Evolutionary conservation across 1,284 basidiomycete genomes (phyloP), one percentile per base, ranked within the genome.

Genomic region (Fomes fomentarius): DNA sequence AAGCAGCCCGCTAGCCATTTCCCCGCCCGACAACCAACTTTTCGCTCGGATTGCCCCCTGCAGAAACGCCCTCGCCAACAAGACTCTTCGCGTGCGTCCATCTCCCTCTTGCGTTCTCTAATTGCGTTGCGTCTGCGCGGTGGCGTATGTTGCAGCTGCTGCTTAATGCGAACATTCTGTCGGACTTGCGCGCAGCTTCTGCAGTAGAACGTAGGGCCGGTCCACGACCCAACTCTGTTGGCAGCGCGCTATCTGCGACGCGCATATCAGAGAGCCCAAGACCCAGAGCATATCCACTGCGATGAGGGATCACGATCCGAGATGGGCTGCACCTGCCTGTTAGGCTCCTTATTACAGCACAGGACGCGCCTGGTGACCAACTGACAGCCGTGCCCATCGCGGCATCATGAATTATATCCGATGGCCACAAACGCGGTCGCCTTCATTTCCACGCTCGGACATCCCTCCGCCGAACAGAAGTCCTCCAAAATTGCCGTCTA

Each of bases 341-440:
- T 60, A 56, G 54, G 24, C 54, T 60, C 58, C 34, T 28, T 53
- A 6, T 30, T 12, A 30, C 28, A 6, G 28, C 28, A 12, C 31
- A 28, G 28, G 26, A 46, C 51, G 31, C 47, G 37, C 47, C 47
- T 38, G 42, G 51, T 44, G 56, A 46, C 52, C 39, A 25, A 15
- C 43, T 35, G 54, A 42, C 43, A 34, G 40, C 40, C 26, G 38
- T 49, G 52, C 52, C 26, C 40, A 54, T 55, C 52, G 59, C 53
- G 59, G 58, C 55, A 51, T 55, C 47, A 52, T 60, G 55, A 60
- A 52, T 57, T 54, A 57, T 57, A 55, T 60, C 58, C 58, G 58
- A 60, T 48, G 47, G 43, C 3, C 33, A 52, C 14, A 49, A 43
- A 41, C 46, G 42, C 41, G 48, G 25, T 15, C 12, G 24, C 33